phyloP scores from a whole-genome alignment of 2,329 filamentous ascomycete species.

The Cordyceps cateniannulata region DNA sequence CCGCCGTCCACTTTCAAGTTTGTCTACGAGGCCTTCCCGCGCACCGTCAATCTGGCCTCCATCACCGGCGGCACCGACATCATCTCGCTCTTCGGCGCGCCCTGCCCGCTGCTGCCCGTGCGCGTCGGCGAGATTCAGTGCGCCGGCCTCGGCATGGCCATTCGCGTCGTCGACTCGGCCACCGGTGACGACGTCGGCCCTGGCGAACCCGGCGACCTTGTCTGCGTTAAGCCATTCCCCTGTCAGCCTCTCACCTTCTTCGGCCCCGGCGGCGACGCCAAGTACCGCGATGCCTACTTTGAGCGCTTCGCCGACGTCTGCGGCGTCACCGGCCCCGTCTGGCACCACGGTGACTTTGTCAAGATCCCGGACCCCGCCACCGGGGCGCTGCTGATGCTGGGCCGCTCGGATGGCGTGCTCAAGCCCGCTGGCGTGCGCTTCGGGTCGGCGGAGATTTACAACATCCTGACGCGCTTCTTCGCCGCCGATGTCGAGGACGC shows the following conservation, averaged over 20 bases:
- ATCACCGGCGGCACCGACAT: slow-evolving; percentile 98
- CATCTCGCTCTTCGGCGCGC: slow-evolving; percentile 86
- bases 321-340: slow-evolving; percentile 44
- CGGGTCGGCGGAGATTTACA: slow-evolving; percentile 93
- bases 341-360: slow-evolving; percentile 96
- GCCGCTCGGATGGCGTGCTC: slow-evolving; percentile 83
- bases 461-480: slow-evolving; percentile 82
- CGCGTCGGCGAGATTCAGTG: slow-evolving; percentile 70
- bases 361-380: slow-evolving; percentile 58
- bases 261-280: slow-evolving; percentile 55
- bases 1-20: slow-evolving; percentile 91
- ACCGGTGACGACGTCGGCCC: slow-evolving; percentile 49
- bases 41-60: slow-evolving; percentile 75
- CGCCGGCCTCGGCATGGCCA: slow-evolving; percentile 72
- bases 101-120: slow-evolving; percentile 70
- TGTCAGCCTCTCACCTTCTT: slow-evolving; percentile 90
- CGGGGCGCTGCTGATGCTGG: slow-evolving; percentile 81
- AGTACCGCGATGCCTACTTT: slow-evolving; percentile 83
- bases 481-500: slow-evolving; percentile 73
- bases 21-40: slow-evolving; percentile 76
- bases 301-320: slow-evolving; percentile 59
- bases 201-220: slow-evolving; percentile 75
- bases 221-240: slow-evolving; percentile 81
- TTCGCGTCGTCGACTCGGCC: slow-evolving; percentile 52
- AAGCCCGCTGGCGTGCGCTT: slow-evolving; percentile 91